Percentiles rank a stretch among this genome's conserved stretches.
phyloP scores from a whole-genome alignment of 2,329 filamentous ascomycete genomes.

The Aspergillus clavatus region DNA sequence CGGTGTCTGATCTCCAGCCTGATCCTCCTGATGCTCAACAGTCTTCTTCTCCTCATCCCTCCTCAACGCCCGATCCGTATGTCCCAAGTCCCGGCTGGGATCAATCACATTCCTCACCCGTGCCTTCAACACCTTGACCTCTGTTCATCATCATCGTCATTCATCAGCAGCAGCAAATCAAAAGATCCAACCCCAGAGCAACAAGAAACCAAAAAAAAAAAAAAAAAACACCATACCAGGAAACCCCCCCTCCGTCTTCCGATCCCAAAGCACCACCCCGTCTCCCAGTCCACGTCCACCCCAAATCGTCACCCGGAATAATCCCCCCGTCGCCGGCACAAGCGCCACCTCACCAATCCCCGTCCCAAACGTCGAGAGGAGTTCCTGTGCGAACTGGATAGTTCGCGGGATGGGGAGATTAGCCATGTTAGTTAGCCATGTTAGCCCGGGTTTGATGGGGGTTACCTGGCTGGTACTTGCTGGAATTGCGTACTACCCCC shows the following conservation, averaged over 20 bases:
- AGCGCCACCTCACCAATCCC: constrained; percentile 82
- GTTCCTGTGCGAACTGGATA: constrained; percentile 79
- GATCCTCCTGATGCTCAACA: constrained; percentile 27
- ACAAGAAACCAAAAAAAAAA: neutral
- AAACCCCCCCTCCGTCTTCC: constrained; percentile 81
- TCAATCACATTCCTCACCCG: constrained; percentile 77
- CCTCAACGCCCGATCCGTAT: constrained; percentile 60
- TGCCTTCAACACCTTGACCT: constrained; percentile 87
- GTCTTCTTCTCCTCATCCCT: constrained; percentile 31
- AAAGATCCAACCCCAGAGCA: neutral
- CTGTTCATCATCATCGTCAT: constrained; percentile 32
- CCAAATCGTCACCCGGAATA: constrained; percentile 69
- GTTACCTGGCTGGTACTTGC: too few species aligned
- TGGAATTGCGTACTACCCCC: too few species aligned
- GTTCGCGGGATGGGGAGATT: too few species aligned
- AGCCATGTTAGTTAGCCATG: too few species aligned
- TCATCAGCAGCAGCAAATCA: neutral
- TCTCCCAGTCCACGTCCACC: constrained; percentile 20
- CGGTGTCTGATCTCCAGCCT: too few species aligned
- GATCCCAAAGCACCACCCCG: constrained; percentile 71
- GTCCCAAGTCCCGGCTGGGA: constrained; percentile 71
- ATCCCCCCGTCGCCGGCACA: constrained; percentile 76
- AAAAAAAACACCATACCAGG: constrained; percentile 50
- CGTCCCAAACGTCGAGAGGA: constrained; percentile 85
- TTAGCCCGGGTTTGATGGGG: too few species aligned